Percentiles rank a stretch among this genome's conserved stretches.
These are phyloP conservation scores for Ambrosia hybrid DNA, from an alignment of 140 eudicot species.

Conservation along the genomic window DNA sequence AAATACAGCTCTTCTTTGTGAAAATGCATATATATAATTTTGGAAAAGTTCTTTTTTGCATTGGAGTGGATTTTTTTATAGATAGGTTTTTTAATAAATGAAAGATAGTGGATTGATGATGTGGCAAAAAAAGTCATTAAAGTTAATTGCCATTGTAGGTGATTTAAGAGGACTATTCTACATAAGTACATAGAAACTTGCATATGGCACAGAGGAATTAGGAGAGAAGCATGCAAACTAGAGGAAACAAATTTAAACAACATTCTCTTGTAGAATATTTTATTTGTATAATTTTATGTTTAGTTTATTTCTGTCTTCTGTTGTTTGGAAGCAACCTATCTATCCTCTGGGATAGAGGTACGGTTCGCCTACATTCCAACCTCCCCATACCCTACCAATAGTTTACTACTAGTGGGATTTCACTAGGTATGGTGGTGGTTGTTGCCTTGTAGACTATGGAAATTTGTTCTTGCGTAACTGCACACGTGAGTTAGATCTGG, in stretches of 20 bases:
- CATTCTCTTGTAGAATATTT: not conserved
- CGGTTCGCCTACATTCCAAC: too few species aligned
- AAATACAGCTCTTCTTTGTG: constrained; percentile 5
- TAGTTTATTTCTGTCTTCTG: too few species aligned
- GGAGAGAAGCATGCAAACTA: constrained; percentile 8
- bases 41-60: not conserved
- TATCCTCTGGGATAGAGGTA: too few species aligned
- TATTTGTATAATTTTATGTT: too few species aligned
- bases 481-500: constrained; percentile 7
- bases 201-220: not conserved
- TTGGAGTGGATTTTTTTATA: not conserved
- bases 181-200: not conserved
- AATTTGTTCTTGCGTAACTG: constrained; percentile 14
- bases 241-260: constrained; percentile 4
- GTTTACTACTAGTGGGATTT: too few species aligned
- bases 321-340: too few species aligned
- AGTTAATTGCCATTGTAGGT: not conserved
- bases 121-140: not conserved
- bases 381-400: too few species aligned
- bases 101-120: not conserved
- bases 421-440: too few species aligned
- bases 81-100: not conserved
- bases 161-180: not conserved
- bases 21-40: constrained; percentile 12
- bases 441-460: not conserved